Evolutionary conservation across 2,329 filamentous ascomycete genomes (phyloP).

Genomic region (Fusarium algeriense): DNA sequence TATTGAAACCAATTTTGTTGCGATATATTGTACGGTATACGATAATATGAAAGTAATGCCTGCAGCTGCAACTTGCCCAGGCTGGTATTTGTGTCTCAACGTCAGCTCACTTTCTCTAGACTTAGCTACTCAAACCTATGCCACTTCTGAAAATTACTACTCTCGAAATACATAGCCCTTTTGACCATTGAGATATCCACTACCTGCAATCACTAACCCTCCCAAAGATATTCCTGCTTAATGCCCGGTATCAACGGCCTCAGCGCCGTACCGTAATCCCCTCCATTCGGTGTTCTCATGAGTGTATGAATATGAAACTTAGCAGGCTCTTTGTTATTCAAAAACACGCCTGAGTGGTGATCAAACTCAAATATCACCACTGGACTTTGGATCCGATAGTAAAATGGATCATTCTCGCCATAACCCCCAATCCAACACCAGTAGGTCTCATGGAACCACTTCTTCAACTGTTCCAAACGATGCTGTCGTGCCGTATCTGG

Average conservation of each 20-base stretch:
- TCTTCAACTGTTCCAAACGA: constrained; percentile 66
- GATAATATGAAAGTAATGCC: background rate
- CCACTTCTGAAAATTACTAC: rapidly evolving
- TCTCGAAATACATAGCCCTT: rapidly evolving
- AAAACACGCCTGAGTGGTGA: constrained; percentile 82
- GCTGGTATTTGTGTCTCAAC: rapidly evolving
- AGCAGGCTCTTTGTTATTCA: constrained; percentile 78
- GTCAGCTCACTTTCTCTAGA: background rate
- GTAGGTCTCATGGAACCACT: constrained; percentile 76
- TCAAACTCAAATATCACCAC: constrained; percentile 83
- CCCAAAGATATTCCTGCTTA: constrained; percentile 45
- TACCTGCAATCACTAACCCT: background rate
- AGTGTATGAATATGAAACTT: constrained; percentile 86
- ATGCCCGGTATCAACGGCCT: constrained; percentile 53
- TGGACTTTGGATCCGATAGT: constrained; percentile 82
- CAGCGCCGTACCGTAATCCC: constrained; percentile 77
- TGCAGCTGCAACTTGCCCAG: rapidly evolving
- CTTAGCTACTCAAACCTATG: too few relatives aligned
- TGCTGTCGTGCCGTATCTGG: constrained; percentile 66
- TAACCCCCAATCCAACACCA: constrained; percentile 84
- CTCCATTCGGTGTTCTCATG: constrained; percentile 77
- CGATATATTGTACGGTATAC: rapidly evolving
- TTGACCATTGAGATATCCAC: rapidly evolving
- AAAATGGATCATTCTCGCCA: constrained; percentile 76
- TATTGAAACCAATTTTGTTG: too few relatives aligned